A percentile compares a stretch with the other conserved stretches of the same genome.
These are phyloP conservation scores for Oxytropis ochrocephala DNA, from an alignment of 306 rosid genomes.

Conservation along the genomic window DNA sequence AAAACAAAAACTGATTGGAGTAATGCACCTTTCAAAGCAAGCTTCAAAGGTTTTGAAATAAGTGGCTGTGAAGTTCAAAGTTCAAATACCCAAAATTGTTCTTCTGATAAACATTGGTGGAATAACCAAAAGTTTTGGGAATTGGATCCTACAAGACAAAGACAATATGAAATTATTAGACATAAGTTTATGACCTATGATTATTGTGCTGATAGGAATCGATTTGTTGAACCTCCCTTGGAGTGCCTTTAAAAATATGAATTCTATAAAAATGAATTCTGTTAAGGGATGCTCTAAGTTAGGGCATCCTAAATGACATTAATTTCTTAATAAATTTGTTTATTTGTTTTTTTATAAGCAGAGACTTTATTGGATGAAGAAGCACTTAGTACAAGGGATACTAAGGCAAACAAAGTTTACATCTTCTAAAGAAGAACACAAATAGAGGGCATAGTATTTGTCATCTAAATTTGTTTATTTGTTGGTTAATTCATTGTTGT, in stretches of 20 bases:
- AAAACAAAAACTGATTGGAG: constrained; percentile 34
- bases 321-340: no score
- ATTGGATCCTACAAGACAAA: constrained; percentile 4
- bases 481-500: no score
- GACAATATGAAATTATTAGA: constrained; percentile 18
- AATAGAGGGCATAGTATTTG: no score
- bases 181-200: constrained; percentile 36
- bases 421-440: no score
- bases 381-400: no score
- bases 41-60: constrained; percentile 35
- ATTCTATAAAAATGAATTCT: no score
- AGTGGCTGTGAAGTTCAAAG: constrained; percentile 25
- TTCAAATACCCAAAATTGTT: constrained; percentile 14
- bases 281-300: no score
- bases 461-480: no score
- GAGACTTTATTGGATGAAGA: no score
- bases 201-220: constrained; percentile 35
- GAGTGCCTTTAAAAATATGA: constrained; percentile 28
- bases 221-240: constrained; percentile 30
- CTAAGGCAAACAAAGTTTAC: no score
- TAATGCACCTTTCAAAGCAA: constrained; percentile 50
- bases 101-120: constrained; percentile 35
- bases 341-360: no score
- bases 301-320: no score
- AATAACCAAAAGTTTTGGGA: constrained; percentile 25